Base-by-base conservation (phyloP, 805 yeast species). In the Tetrapisispora nanseiensis region DNA sequence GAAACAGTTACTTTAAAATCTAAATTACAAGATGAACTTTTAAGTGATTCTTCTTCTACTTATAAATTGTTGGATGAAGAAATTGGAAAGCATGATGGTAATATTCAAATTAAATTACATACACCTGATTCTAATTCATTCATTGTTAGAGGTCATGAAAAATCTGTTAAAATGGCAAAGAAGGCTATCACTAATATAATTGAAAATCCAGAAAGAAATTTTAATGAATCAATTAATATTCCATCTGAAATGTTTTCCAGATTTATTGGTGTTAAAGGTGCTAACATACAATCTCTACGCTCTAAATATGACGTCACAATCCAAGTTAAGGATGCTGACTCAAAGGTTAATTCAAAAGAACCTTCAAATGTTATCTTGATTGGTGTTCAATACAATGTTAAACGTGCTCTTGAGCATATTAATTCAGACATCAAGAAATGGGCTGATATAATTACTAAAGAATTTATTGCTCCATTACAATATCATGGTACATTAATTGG, bases 181-280 rank as follows among this genome's bases (percentile, higher is more conserved):
- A 66, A 67, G 36, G 78, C 57, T 5, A 42, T 62, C 18, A 50
- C 48, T 6, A 40, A 47, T 6, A 70, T 62, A 52, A 57, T 52
- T 6, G 52, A 46, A 26, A 35, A 51, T 11, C 57, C 61, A 11
- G 47, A 54, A n/a, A 51, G 43, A 34, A 54, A 55, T 15, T 44
- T 45, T 45, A 57, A 72, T 16, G 67, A 74, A 18, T 63, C 63
- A 28, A 57, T 81, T 40, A 69, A 68, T 22, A 78, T 86, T 57
- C 92, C 96, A 46, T 62, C 78, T 2, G 65, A 70, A 40, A 75
- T 77, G 37, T 67, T 90, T 46, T 74, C 92, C 20, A 79, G 92
- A 64, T 71, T 92, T 40, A 86, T 92, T 62, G 99, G 99, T 51
- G 83, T 82, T 58, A 83, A 77, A 46, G 98, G 99, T 43, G 67